These are phyloP conservation scores for Wilcoxina mikolae DNA, from an alignment of 495 filamentous ascomycete species.

Conservation along the genomic window DNA sequence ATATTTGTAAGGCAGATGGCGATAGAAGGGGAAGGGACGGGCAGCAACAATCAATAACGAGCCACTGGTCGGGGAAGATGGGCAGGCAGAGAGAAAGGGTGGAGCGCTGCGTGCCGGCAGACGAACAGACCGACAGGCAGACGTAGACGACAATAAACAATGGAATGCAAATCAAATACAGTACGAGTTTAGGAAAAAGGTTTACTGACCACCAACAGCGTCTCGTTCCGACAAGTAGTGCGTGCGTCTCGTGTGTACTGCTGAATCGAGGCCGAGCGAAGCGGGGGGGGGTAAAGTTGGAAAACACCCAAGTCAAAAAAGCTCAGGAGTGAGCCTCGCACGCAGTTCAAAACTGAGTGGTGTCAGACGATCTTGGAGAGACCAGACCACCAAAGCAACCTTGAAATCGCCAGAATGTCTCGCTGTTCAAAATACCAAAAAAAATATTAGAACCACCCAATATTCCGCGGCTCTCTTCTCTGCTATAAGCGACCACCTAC, in stretches of 20 bases:
- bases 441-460: neutral
- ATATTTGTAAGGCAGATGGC: neutral
- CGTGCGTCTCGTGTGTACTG: slow-evolving; percentile 1
- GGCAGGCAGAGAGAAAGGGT: neutral
- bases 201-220: slow-evolving; percentile 1
- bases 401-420: neutral
- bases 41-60: too few relatives aligned
- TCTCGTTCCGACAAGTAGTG: slow-evolving; percentile 1
- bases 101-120: neutral
- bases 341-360: too few relatives aligned
- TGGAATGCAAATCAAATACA: neutral
- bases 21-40: neutral
- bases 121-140: neutral
- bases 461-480: neutral
- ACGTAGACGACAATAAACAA: neutral
- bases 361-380: too few relatives aligned
- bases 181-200: neutral
- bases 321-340: neutral
- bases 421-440: neutral
- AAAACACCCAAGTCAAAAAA: neutral
- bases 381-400: too few relatives aligned
- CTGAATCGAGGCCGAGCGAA: neutral
- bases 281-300: neutral
- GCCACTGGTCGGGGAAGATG: neutral
- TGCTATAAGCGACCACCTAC: neutral